Evolutionary conservation across 805 yeast species (phyloP).

Genomic region (Babjeviella inositovora): DNA sequence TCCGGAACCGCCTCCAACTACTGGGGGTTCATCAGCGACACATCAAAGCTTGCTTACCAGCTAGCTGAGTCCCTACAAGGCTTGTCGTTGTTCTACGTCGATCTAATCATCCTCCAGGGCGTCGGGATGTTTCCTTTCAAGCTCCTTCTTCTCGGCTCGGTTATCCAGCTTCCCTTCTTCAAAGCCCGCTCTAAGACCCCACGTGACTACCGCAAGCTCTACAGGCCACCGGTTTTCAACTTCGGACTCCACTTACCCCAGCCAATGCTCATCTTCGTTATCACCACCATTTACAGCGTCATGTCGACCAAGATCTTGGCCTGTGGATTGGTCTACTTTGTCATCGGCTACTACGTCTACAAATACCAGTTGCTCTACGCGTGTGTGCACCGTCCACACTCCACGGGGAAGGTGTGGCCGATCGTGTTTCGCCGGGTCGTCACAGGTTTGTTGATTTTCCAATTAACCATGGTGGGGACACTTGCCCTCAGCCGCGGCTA

Average conservation of each 20-base stretch:
- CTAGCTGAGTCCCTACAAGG: constrained; percentile 71
- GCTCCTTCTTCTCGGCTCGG: constrained; percentile 63
- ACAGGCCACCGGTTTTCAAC: constrained; percentile 83
- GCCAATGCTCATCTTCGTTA: constrained; percentile 72
- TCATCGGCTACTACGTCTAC: constrained; percentile 76
- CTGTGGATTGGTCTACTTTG: constrained; percentile 73
- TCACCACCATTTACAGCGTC: constrained; percentile 76
- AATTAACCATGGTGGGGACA: constrained; percentile 86
- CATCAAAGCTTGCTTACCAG: constrained; percentile 76
- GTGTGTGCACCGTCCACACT: constrained; percentile 90
- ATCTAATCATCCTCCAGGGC: constrained; percentile 68
- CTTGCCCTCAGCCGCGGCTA: constrained; percentile 72
- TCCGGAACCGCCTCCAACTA: constrained; percentile 82
- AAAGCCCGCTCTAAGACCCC: constrained; percentile 60
- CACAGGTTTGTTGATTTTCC: constrained; percentile 70
- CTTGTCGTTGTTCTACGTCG: constrained; percentile 79
- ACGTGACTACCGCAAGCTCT: constrained; percentile 57
- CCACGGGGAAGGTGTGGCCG: constrained; percentile 96
- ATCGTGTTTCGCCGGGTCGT: constrained; percentile 69
- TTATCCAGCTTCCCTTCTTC: constrained; percentile 60
- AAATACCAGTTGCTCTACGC: constrained; percentile 85
- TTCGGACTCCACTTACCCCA: constrained; percentile 88
- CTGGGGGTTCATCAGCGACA: constrained; percentile 73
- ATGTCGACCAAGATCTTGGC: constrained; percentile 77
- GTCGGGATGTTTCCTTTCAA: constrained; percentile 85